Evolutionary conservation across 1,284 basidiomycete species (phyloP), one percentile per base, ranked within the genome.

Genomic region (Erythrobasidium hasegawianum): DNA sequence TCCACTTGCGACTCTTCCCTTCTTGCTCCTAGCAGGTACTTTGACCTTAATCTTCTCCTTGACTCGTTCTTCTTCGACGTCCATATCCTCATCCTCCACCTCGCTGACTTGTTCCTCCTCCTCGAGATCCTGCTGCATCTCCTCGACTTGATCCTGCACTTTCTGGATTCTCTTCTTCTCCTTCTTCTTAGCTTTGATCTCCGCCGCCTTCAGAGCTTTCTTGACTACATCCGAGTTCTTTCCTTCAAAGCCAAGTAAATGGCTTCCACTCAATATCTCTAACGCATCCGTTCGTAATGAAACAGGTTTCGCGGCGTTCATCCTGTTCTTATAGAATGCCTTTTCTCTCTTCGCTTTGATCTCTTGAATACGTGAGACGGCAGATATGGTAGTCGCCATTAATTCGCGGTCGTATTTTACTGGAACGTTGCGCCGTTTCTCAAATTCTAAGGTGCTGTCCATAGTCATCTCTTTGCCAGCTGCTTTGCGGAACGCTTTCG

Each of bases 401-500:
- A 99, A 81, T 71, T 97, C 90, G 75, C 96, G 88, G 82, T 98
- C 87, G 83, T 99, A 99, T 76, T 94, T 89, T 68, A 99, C 89
- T 29, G 96, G 96, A 14, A 97, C 86, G 77, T 99, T 97, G 79
- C 96, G 86, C 73, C 96, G 87, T 81, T 99, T 99, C 82, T 99
- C 96, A 77, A 99, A 99, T 77, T 97, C 94, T 77, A 97, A 91
- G 1, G 95, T 98, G 0, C 94, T 90, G 80, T 99, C 96, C 75
- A 99, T 89, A 13, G 90, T 95, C 96, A 99, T 99, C 81, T 99
- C 96, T 81, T 98, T 99, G 71, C 96, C 96, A 67, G 93, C 90
- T 24, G 96, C 92, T 78, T 95, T 97, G 73, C 96, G 85, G 85
- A 99, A 99, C 16, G 96, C 96, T 80, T 99, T 99, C 61, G 96